A percentile compares a stretch with the other conserved stretches of the same genome.
These are phyloP conservation scores for Fraxinus latifolia DNA, from an alignment of 305 asterid species.

Conservation along the genomic window DNA sequence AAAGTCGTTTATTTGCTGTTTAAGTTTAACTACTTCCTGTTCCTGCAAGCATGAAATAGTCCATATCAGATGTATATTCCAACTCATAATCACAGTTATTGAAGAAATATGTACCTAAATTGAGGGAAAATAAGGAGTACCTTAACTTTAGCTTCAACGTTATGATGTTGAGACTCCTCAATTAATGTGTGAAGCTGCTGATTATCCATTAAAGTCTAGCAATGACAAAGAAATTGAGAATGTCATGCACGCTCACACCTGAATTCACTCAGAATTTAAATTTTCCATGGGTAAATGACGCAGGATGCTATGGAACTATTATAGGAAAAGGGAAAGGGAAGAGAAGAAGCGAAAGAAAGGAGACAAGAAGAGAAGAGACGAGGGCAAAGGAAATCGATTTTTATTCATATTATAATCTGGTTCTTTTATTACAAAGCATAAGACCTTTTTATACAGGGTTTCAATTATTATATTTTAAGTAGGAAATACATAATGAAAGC, in stretches of 20 bases:
- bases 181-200: conserved; percentile 63
- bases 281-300: conserved; percentile 4
- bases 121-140: conserved; percentile 31
- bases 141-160: conserved; percentile 58
- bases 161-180: conserved; percentile 50
- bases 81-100: background rate
- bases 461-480: background rate
- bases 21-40: conserved; percentile 58
- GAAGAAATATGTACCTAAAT: conserved; percentile 9
- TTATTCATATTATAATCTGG: background rate
- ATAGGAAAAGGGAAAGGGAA: background rate
- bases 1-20: conserved; percentile 73
- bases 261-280: conserved; percentile 1
- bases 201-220: conserved; percentile 69
- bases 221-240: conserved; percentile 21
- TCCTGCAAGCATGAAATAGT: conserved; percentile 48
- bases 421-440: background rate
- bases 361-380: background rate
- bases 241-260: background rate
- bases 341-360: background rate
- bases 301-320: background rate
- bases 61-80: conserved; percentile 1
- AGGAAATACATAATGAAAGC: background rate
- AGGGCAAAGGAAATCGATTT: background rate
- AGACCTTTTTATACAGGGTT: background rate